These are phyloP conservation scores for Helminthosporium solani DNA, from an alignment of 2,329 filamentous ascomycete genomes.

Conservation along the genomic window DNA sequence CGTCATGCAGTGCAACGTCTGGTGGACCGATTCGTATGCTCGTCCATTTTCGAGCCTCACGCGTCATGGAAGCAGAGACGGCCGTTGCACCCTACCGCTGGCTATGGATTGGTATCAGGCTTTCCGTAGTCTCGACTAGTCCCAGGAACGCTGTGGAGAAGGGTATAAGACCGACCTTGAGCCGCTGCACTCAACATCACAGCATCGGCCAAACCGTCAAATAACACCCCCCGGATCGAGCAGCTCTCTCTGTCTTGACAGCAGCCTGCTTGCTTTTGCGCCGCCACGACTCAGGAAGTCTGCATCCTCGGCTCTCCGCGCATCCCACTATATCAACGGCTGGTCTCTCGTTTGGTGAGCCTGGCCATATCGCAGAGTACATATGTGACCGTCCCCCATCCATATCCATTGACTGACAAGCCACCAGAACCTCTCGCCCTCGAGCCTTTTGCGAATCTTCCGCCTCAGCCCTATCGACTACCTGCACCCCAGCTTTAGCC, in stretches of 20 bases:
- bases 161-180: slow-evolving; percentile 40
- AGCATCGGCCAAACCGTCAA: slow-evolving; percentile 18
- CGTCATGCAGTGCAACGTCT: slow-evolving; percentile 32
- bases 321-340: slow-evolving; percentile 24
- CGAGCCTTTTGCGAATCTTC: slow-evolving; percentile 1
- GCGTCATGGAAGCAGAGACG: slow-evolving; percentile 21
- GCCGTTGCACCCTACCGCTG: slow-evolving; percentile 30
- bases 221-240: slow-evolving; percentile 17
- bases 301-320: slow-evolving; percentile 24
- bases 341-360: slow-evolving; percentile 24
- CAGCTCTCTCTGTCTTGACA: slow-evolving; percentile 17
- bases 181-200: slow-evolving; percentile 30
- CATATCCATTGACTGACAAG: slow-evolving; percentile 22
- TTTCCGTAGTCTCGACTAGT: slow-evolving; percentile 23
- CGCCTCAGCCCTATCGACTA: slow-evolving; percentile 12
- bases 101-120: slow-evolving; percentile 23
- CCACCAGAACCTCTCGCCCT: slow-evolving; percentile 9
- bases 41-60: slow-evolving; percentile 33
- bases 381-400: slow-evolving; percentile 25
- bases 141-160: slow-evolving; percentile 16
- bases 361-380: slow-evolving; percentile 22
- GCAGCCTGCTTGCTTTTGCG: slow-evolving; percentile 32
- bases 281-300: slow-evolving; percentile 34
- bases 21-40: slow-evolving; percentile 27
- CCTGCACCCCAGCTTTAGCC: slow-evolving; percentile 8